A percentile compares a stretch with the other conserved stretches of the same genome.
These are phyloP conservation scores for Nannochloris sp. DNA, from an alignment of 139 green algal species.

Conservation along the genomic window DNA sequence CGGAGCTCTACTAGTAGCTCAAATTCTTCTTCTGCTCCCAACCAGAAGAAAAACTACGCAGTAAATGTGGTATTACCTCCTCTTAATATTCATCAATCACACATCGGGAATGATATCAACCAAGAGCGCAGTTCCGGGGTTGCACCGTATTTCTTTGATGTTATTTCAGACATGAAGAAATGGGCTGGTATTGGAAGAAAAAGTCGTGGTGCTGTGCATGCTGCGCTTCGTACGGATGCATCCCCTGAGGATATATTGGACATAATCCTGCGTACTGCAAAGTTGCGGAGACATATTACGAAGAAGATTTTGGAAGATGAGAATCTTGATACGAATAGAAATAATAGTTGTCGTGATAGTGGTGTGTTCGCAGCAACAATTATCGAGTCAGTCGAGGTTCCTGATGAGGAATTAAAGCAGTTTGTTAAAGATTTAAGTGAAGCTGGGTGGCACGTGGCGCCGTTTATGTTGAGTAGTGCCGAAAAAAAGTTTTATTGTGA, in stretches of 20 bases:
- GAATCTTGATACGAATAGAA: too few species aligned
- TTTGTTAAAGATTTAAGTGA: slow-evolving; percentile 20
- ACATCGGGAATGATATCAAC: too few species aligned
- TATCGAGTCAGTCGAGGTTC: background rate
- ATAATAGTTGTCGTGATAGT: background rate
- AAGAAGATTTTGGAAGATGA: too few species aligned
- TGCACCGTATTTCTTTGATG: too few species aligned
- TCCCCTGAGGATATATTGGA: slow-evolving; percentile 38
- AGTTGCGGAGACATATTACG: slow-evolving; percentile 46
- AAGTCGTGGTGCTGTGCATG: background rate
- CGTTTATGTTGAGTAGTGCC: slow-evolving; percentile 51
- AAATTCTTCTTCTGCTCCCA: too few species aligned
- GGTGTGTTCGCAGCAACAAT: background rate
- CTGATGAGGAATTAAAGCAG: background rate
- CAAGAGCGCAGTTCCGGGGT: too few species aligned
- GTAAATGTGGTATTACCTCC: too few species aligned
- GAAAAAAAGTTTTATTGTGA: slow-evolving; percentile 42
- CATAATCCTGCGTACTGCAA: slow-evolving; percentile 51
- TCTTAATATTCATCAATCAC: too few species aligned
- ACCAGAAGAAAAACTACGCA: too few species aligned
- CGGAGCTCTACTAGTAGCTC: too few species aligned
- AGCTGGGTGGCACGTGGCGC: slow-evolving; percentile 35
- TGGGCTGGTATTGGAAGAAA: background rate
- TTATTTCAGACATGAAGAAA: background rate
- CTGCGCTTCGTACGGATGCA: background rate